Evolutionary conservation across 352 stramenopile species (phyloP), one percentile per base, ranked within the genome.

Genomic region (Phytopythium litorale): DNA sequence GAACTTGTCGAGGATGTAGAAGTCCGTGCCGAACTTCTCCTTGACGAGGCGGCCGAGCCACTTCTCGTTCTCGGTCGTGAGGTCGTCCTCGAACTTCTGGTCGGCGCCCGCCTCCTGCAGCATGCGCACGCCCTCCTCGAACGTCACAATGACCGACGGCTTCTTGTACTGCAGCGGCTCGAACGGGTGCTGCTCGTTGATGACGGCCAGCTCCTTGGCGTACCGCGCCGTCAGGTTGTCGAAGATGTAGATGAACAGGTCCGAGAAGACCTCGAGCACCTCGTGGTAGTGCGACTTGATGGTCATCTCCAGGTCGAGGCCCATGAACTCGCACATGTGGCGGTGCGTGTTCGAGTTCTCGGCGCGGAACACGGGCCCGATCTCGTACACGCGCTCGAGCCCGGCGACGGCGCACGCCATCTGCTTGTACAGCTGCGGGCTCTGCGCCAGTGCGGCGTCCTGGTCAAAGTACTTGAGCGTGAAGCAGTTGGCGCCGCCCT

Each of bases 1-100:
- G 84, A 99, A 99, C 86, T 99, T 99, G 91, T 99, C 97, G 76
- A 99, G 92, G 61, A 99, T 99, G 87, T 98, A 99, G 73, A 99
- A 99, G 80, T 99, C 98, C 63, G 97, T 99, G 57, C 93, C 91
- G 73, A 99, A 99, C 85, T 99, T 99, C 57, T 97, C 92, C 72
- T 97, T 96, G 18, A 99, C 94, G 46, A 98, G 83, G 51, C 84
- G 76, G 58, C 97, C 96, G 43, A 99, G 92, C 67, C 91, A 96
- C 81, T 99, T 99, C 76, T 99, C 98, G 73, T 99, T 98, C 76
- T 97, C 93, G 35, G 96, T 99, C 50, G 72, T 98, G 60, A 96
- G 55, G 48, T 96, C 88, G 25, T 94, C 88, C 59, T 91, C 78
- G 19, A 76, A 68, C 52, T 89, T 80, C 66, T 94, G 86, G 46